Evolutionary conservation across 2,329 filamentous ascomycete genomes (phyloP).

Genomic region (Cadophora sp.): DNA sequence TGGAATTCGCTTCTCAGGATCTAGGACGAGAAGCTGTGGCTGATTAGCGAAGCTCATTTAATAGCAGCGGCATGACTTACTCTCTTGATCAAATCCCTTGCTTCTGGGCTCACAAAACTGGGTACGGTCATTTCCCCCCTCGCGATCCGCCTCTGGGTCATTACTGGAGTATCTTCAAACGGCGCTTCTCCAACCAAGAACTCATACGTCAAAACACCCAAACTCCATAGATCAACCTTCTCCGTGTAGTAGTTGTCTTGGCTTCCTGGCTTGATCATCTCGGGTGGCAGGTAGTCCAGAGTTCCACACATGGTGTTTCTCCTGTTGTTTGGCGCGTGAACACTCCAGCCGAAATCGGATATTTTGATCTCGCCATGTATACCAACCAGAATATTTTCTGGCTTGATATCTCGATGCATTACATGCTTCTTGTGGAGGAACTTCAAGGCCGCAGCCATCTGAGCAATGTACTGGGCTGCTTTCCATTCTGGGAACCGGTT

Average conservation of each 20-base stretch:
- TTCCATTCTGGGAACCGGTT: constrained; percentile 74
- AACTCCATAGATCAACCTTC: constrained; percentile 95
- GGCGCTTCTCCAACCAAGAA: constrained; percentile 96
- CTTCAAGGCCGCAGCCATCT: constrained; percentile 82
- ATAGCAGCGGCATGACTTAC: constrained; percentile 55
- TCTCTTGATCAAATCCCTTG: constrained; percentile 89
- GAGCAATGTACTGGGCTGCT: constrained; percentile 75
- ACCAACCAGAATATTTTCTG: constrained; percentile 94
- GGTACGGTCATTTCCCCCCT: constrained; percentile 93
- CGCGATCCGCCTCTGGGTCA: constrained; percentile 91
- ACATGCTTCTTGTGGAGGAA: constrained; percentile 97
- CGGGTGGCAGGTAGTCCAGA: constrained; percentile 94
- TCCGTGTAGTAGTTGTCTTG: constrained; percentile 91
- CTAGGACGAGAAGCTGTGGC: constrained; percentile 79
- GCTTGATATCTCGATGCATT: constrained; percentile 97
- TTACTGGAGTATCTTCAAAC: constrained; percentile 93
- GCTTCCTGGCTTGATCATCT: constrained; percentile 88
- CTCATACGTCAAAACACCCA: constrained; percentile 95
- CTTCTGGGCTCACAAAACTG: constrained; percentile 87
- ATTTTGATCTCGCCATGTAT: constrained; percentile 99
- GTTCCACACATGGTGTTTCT: constrained; percentile 97
- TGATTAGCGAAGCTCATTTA: constrained; percentile 36
- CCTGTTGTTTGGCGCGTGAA: constrained; percentile 94
- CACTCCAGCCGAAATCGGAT: constrained; percentile 97
- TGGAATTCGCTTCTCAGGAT: constrained; percentile 91